Base-by-base conservation (phyloP, 1,139 yeast species). In the Pichia inconspicua region DNA sequence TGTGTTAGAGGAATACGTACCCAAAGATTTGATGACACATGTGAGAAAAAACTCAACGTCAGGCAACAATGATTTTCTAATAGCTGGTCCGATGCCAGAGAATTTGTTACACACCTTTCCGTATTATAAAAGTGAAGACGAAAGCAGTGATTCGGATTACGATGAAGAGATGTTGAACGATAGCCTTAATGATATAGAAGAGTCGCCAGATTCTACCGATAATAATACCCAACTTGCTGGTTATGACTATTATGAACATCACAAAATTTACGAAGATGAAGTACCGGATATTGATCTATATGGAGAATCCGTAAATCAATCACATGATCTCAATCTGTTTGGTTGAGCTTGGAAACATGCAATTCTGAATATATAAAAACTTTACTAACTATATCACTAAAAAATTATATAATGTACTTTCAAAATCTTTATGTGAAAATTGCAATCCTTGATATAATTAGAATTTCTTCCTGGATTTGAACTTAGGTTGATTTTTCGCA, bases 391-490 rank as follows among this genome's bases (percentile, higher is more conserved):
- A 27, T 10, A 12, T 27, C 17, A 14, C 6, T 2, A 12, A 27
- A 17, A 8, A 41, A n/a, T 17, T 38, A 25, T 15, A 25, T 12
- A 38, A 38, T 9, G 22, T 22, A 22, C 22, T 22, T 22, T 22
- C 5, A 22, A n/a, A 22, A 37, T n/a, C 19, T 12, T 37, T 37
- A 37, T 37, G 28, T 37, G 22, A 22, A 5, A 22, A 22, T 4
- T 22, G 22, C 22, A 22, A 22, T 22, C 22, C 22, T 22, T 22
- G 22, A 22, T 22, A 4, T 22, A 5, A 17, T 8, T 51, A 78
- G 55, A 78, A 70, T 73, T 78, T 80, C 73, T 75, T 79, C 59
- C 74, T 74, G 27, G 83, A 75, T 65, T 76, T 77, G 58, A 77
- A 77, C 57, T 75, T 77, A 55, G 69, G 74, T 45, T 63, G 61